phyloP scores from a whole-genome alignment of 2,329 filamentous ascomycete genomes.

The Remersonia thermophila region DNA sequence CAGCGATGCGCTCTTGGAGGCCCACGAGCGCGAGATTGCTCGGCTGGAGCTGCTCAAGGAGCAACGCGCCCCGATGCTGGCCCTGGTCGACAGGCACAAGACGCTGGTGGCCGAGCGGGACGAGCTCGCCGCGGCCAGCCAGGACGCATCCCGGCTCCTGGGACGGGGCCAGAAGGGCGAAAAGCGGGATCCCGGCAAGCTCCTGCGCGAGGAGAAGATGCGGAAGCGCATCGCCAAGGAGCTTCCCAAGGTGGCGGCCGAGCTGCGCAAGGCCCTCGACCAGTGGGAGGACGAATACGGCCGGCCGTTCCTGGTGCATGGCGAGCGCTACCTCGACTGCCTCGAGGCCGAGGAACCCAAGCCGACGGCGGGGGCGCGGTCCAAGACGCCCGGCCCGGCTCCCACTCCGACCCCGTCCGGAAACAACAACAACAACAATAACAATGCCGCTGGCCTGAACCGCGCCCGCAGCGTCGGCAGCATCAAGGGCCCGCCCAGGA shows the following conservation, averaged over 20 bases:
- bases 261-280: slow-evolving; percentile 72
- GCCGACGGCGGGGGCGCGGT: slow-evolving; percentile 48
- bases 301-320: slow-evolving; percentile 83
- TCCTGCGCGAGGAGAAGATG: slow-evolving; percentile 96
- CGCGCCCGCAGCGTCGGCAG: slow-evolving; percentile 27
- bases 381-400: slow-evolving; percentile 63
- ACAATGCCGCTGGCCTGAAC: slow-evolving; percentile 23
- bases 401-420: slow-evolving; percentile 24
- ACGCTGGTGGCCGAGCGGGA: slow-evolving; percentile 75
- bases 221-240: slow-evolving; percentile 95
- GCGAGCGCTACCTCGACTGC: slow-evolving; percentile 78
- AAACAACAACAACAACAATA: slow-evolving; percentile 29
- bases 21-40: slow-evolving; percentile 82
- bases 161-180: slow-evolving; percentile 85
- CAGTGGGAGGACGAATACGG: slow-evolving; percentile 91
- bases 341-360: slow-evolving; percentile 53
- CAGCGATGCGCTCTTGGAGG: slow-evolving; percentile 86
- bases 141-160: slow-evolving; percentile 90
- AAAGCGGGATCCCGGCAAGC: slow-evolving; percentile 83
- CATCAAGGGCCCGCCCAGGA: slow-evolving; percentile 26
- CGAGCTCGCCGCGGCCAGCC: slow-evolving; percentile 77
- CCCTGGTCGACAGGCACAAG: slow-evolving; percentile 72
- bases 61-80: slow-evolving; percentile 73
- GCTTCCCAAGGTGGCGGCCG: slow-evolving; percentile 75
- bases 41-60: slow-evolving; percentile 72